Conservation (phyloP, 2,329 filamentous ascomycete species). For the Trichocomaceae sp. region DNA sequence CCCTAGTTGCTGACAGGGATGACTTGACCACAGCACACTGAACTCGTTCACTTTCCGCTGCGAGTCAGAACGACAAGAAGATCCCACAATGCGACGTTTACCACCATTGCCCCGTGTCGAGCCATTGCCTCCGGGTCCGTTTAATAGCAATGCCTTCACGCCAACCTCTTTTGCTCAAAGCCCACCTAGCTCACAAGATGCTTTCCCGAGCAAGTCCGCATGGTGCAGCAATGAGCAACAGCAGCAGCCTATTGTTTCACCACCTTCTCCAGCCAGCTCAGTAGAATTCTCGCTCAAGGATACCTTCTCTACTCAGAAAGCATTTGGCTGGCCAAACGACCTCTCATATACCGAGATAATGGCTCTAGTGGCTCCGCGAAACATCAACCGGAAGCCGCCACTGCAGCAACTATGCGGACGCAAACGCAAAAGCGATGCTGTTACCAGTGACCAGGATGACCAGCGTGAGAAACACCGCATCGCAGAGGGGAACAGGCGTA, state of each 20-base stretch:
- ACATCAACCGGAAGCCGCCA: constrained; percentile 34
- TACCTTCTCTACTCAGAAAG: constrained; percentile 25
- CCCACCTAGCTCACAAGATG: constrained; percentile 29
- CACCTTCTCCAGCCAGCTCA: constrained; percentile 34
- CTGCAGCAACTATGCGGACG: constrained; percentile 35
- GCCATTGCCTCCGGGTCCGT: constrained; percentile 33
- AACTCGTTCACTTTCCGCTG: constrained; percentile 19
- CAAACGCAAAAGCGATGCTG: constrained; percentile 32
- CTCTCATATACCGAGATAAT: constrained; percentile 29
- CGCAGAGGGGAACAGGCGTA: constrained; percentile 35
- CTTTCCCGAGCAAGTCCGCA: constrained; percentile 25
- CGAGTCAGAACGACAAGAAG: constrained; percentile 18
- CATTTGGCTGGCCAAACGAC: constrained; percentile 29
- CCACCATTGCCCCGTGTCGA: constrained; percentile 33
- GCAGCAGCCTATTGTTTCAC: constrained; percentile 21
- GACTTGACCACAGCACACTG: constrained; percentile 16
- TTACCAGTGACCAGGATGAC: constrained; percentile 29
- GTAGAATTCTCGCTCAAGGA: constrained; percentile 33
- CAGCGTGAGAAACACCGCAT: constrained; percentile 37
- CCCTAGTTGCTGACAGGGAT: neutral
- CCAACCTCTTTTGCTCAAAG: constrained; percentile 25
- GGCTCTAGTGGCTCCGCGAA: constrained; percentile 29
- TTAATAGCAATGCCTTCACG: constrained; percentile 30
- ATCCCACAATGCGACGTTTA: constrained; percentile 31
- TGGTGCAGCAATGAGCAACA: constrained; percentile 26